Conservation (phyloP, 768 basidiomycete species). For the Kwoniella europaea region DNA sequence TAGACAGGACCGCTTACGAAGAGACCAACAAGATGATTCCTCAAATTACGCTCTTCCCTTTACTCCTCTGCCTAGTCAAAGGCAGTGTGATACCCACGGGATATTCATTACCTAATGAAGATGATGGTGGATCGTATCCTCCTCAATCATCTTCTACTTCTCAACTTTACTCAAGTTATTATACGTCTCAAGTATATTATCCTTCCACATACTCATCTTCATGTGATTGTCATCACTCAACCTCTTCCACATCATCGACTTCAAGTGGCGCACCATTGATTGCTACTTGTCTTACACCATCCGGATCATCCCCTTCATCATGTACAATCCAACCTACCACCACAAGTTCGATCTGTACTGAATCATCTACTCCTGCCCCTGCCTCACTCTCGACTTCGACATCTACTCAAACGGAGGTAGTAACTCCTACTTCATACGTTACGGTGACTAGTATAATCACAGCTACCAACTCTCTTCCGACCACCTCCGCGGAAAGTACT, state of each 20-base stretch:
- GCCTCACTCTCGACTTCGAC: background rate
- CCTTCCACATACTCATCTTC: no score
- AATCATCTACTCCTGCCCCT: no score
- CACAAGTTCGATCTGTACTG: background rate
- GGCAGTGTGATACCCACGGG: background rate
- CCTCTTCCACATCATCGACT: background rate
- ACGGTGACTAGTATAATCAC: background rate
- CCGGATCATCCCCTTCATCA: background rate
- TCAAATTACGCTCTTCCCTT: background rate
- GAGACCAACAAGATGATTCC: background rate
- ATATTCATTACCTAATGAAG: background rate
- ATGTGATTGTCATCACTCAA: background rate
- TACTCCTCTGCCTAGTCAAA: background rate
- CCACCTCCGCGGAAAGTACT: background rate
- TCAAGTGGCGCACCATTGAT: background rate
- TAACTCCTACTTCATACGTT: background rate
- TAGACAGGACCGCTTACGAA: background rate
- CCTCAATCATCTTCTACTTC: background rate
- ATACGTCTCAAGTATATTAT: no score
- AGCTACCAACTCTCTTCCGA: background rate
- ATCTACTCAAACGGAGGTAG: background rate
- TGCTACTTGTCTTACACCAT: background rate
- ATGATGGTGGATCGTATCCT: background rate
- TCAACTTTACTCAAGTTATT: no score
- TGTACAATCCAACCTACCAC: background rate